Conservation (phyloP, 2,329 filamentous ascomycete species). For the Epichloe baconii region DNA sequence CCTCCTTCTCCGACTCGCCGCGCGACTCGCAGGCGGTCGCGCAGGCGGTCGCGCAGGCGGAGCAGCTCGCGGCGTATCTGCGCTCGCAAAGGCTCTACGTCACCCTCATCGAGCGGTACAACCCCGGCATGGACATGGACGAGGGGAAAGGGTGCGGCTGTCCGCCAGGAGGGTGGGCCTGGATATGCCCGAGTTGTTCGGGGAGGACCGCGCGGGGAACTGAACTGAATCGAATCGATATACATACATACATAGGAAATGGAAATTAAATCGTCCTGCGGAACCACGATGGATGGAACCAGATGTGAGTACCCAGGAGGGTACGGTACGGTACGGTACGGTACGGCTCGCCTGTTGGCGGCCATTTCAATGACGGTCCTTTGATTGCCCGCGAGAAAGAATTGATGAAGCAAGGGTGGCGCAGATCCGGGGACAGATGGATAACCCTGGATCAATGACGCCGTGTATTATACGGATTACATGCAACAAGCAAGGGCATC, state of each 20-base stretch:
- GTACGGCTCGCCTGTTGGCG: no score
- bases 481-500: background rate
- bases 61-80: constrained; percentile 70
- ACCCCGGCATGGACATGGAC: constrained; percentile 80
- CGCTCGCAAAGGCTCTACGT: constrained; percentile 76
- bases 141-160: constrained; percentile 69
- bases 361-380: background rate
- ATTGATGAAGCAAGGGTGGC: no score
- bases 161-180: constrained; percentile 81
- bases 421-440: no score
- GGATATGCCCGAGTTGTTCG: constrained; percentile 60
- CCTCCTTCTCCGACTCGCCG: constrained; percentile 14
- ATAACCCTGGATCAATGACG: background rate
- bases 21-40: constrained; percentile 8
- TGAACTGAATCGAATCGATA: background rate
- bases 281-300: background rate
- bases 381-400: no score
- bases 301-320: no score
- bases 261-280: no score
- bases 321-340: no score
- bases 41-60: constrained; percentile 28
- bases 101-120: constrained; percentile 77
- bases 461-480: background rate
- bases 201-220: background rate
- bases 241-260: no score